phyloP scores from a whole-genome alignment of 306 rosid species.

The Trifolium pratense region DNA sequence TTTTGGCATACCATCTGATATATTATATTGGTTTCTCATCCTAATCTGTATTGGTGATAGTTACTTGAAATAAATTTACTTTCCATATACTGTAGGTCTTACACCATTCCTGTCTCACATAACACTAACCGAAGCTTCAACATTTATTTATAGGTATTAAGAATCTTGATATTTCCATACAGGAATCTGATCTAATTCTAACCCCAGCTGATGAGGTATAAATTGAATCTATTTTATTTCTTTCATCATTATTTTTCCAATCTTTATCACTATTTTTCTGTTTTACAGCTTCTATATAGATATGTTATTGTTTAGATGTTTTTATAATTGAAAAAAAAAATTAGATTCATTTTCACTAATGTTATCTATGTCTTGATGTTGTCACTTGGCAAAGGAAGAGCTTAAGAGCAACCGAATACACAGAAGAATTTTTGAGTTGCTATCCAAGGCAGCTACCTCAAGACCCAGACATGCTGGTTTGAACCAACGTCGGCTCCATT shows the following conservation, averaged over 20 bases:
- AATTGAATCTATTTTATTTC: conserved; percentile 1
- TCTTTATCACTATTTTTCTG: not conserved
- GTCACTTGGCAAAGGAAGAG: conserved; percentile 80
- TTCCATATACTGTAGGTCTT: conserved; percentile 18
- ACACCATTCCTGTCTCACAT: conserved; percentile 3
- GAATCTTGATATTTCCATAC: conserved; percentile 64
- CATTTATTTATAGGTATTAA: conserved; percentile 58
- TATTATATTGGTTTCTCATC: conserved; percentile 31
- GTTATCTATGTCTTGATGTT: conserved; percentile 43
- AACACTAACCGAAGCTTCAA: conserved; percentile 24
- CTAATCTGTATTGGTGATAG: conserved; percentile 16
- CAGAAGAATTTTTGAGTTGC: conserved; percentile 82
- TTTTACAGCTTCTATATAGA: conserved; percentile 15
- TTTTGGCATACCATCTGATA: conserved; percentile 28
- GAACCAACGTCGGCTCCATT: conserved; percentile 73
- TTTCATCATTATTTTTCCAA: conserved; percentile 23
- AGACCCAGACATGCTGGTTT: conserved; percentile 51
- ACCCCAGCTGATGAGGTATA: conserved; percentile 78
- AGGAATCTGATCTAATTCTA: conserved; percentile 72
- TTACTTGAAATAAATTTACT: conserved; percentile 19
- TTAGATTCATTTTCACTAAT: conserved; percentile 39
- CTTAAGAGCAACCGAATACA: conserved; percentile 77
- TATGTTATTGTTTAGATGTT: conserved; percentile 7
- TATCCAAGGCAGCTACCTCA: conserved; percentile 73
- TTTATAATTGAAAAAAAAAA: not conserved